Evolutionary conservation across 768 basidiomycete species (phyloP).

Genomic region (Trametes sanguinea): DNA sequence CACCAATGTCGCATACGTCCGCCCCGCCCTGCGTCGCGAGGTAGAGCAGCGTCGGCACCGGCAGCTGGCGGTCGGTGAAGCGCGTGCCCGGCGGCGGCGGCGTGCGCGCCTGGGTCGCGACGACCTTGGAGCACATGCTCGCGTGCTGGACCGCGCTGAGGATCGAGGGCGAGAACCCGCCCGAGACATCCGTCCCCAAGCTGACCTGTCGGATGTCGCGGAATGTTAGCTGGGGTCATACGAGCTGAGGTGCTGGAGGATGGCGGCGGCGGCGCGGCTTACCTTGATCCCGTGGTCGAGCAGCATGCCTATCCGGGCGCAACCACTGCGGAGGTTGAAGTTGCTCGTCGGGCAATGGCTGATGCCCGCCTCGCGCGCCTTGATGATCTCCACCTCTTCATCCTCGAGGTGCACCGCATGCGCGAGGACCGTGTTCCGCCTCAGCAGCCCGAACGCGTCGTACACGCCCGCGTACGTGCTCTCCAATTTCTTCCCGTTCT

Average conservation of each 20-base stretch:
- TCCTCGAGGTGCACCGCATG: constrained; percentile 83
- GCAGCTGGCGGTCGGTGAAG: constrained; percentile 64
- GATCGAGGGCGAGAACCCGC: constrained; percentile 84
- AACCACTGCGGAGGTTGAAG: constrained; percentile 85
- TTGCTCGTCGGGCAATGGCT: constrained; percentile 96
- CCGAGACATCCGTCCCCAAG: constrained; percentile 91
- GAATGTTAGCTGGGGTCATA: no score
- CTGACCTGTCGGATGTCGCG: constrained; percentile 61
- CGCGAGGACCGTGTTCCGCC: constrained; percentile 80
- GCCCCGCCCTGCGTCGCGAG: constrained; percentile 94
- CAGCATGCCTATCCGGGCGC: constrained; percentile 75
- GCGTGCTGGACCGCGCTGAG: constrained; percentile 73
- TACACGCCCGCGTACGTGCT: constrained; percentile 79
- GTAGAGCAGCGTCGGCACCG: constrained; percentile 77
- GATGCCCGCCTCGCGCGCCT: constrained; percentile 65
- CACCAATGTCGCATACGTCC: constrained; percentile 69
- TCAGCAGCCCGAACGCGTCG: constrained; percentile 73
- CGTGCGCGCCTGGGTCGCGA: constrained; percentile 48
- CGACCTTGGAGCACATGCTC: constrained; percentile 78
- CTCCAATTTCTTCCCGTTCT: background rate
- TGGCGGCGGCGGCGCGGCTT: constrained; percentile 10
- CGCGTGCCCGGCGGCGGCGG: constrained; percentile 2
- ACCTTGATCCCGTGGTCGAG: constrained; percentile 89
- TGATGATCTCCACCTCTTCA: constrained; percentile 73
- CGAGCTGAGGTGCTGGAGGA: background rate